Conservation (phyloP, 2,329 filamentous ascomycete genomes). For the Delphinella strobiligena region DNA sequence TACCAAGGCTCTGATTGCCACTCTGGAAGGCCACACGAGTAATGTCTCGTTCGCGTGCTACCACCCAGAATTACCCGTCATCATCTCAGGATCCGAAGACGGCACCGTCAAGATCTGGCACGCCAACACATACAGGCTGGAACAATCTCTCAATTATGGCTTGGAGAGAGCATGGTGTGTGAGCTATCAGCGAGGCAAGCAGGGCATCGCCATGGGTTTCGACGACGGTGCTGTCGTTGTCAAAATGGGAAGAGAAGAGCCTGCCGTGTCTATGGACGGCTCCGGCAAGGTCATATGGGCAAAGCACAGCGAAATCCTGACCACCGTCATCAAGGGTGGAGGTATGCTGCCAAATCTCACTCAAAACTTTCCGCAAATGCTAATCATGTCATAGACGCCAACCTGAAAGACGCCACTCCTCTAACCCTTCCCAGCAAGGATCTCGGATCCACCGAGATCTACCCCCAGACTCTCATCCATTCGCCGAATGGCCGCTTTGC, state of each 20-base stretch:
- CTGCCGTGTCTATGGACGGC: constrained; percentile 91
- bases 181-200: constrained; percentile 85
- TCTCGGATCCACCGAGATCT: constrained; percentile 89
- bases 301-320: constrained; percentile 87
- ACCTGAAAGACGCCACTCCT: constrained; percentile 76
- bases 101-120: constrained; percentile 98
- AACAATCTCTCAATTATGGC: constrained; percentile 92
- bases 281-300: constrained; percentile 97
- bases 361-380: constrained; percentile 1
- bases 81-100: constrained; percentile 95
- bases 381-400: constrained; percentile 42
- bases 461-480: constrained; percentile 86
- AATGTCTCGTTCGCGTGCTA: constrained; percentile 98
- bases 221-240: constrained; percentile 96
- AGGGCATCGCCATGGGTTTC: constrained; percentile 90
- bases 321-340: constrained; percentile 85
- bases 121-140: constrained; percentile 89
- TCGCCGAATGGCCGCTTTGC: constrained; percentile 92
- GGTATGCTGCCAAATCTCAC: constrained; percentile 27
- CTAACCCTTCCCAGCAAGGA: constrained; percentile 86
- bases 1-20: constrained; percentile 92
- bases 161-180: constrained; percentile 97
- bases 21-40: constrained; percentile 90
- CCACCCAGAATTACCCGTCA: constrained; percentile 90
- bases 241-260: constrained; percentile 94